Evolutionary conservation across 768 basidiomycete genomes (phyloP), one percentile per base, ranked within the genome.

Genomic region (Lactifluus hygrophoroides): DNA sequence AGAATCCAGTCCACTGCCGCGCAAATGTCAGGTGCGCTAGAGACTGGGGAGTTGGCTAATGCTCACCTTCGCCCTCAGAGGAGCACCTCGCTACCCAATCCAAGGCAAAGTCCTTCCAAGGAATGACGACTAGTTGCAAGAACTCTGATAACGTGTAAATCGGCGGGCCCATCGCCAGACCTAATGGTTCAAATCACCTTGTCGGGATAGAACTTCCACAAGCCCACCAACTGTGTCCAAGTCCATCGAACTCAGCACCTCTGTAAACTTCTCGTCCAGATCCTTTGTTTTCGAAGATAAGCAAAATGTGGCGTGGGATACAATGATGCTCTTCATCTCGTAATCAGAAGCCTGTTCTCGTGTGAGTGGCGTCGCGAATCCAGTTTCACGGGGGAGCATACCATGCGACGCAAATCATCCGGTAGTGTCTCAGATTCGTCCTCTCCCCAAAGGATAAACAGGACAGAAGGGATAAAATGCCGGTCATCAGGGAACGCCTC

Each of bases 391-490:
- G 32, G 42, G 45, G 43, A 53, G 69, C 76, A 0, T 50, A 87
- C 87, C 86, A 86, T 85, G 38, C 77, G 75, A 35, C 72, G 66
- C 47, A 88, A 77, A 67, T 89, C 86, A 30, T 73, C 61, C 0
- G 72, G 66, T 13, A 72, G 64, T 10, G 70, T 68, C 3, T 71
- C 63, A n/a, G 72, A 66, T 30, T 73, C 74, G 25, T 69, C 73
- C 38, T 78, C 79, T 3, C 74, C 69, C 86, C 88, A 90, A 21
- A 74, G 75, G 48, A 90, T 70, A 4, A 84, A 70, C 17, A 90
- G 56, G 2, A 90, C 69, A 2, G 81, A 80, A 14, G 88, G 86
- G 17, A 78, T 66, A 62, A 83, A 90, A 69, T 81, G 80, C 19
- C 80, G 79, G 48, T 77, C 74, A 1, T 71, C 60, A 1, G 83